Evolutionary conservation across 1,139 yeast species (phyloP).

Genomic region (Protomyces gravidus): DNA sequence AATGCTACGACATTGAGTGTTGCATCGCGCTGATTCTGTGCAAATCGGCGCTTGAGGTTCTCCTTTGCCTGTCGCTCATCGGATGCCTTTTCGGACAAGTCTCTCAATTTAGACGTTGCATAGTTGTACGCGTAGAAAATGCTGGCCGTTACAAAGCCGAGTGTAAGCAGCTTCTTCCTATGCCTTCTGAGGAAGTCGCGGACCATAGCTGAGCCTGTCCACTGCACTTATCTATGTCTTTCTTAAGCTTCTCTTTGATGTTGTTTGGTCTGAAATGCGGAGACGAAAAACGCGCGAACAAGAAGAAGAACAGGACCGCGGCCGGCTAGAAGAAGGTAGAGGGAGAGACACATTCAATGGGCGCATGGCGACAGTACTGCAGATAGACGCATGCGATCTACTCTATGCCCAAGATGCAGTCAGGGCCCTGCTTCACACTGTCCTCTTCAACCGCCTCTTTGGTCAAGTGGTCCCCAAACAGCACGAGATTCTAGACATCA

Average conservation of each 20-base stretch:
- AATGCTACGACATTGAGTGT: constrained; percentile 77
- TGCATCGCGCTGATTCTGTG: constrained; percentile 90
- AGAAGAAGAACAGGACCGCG: neutral
- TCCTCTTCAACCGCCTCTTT: constrained; percentile 65
- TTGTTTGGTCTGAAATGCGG: no score
- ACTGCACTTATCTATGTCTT: no score
- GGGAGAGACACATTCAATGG: no score
- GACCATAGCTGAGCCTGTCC: constrained; percentile 35
- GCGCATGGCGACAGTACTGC: constrained; percentile 46
- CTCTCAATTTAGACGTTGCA: constrained; percentile 56
- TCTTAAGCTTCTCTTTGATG: neutral
- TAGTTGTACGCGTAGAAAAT: constrained; percentile 59
- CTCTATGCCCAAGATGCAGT: constrained; percentile 31
- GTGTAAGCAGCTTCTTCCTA: constrained; percentile 54
- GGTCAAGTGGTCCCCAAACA: constrained; percentile 60
- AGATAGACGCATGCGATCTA: constrained; percentile 6
- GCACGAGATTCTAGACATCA: constrained; percentile 44
- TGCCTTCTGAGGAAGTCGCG: constrained; percentile 59
- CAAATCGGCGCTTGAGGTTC: constrained; percentile 60
- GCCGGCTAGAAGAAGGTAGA: neutral
- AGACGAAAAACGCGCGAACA: neutral
- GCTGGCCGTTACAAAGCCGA: constrained; percentile 57
- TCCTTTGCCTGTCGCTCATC: constrained; percentile 77
- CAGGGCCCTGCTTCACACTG: constrained; percentile 57
- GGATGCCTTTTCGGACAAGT: constrained; percentile 62